Evolutionary conservation across 1,284 basidiomycete genomes (phyloP), one percentile per base, ranked within the genome.

Genomic region (Entoloma clypeatum): DNA sequence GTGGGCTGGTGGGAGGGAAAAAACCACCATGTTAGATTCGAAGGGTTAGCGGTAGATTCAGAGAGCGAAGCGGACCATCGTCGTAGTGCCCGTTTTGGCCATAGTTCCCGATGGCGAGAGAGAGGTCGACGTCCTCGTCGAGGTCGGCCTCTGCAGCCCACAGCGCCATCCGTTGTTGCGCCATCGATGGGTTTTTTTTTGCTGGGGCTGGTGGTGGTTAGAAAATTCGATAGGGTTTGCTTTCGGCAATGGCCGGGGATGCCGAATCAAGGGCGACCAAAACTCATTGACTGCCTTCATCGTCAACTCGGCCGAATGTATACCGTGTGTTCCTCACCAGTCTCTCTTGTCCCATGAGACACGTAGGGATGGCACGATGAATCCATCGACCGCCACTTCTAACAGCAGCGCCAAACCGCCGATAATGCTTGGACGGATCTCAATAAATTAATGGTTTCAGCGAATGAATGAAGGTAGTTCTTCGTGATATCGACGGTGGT

Each of bases 71-170:
- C 72, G 51, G 48, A 81, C 81, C 77, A 51, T 87, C 85, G 36
- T 88, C 84, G 56, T 84, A 86, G 43, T 77, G 65, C 26, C 75
- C 79, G 53, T 71, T 70, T 52, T 83, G 74, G 13, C 76, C 77
- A 52, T 87, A 89, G 49, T 71, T 77, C 43, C 79, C 81, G 42
- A 89, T 79, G 1, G 82, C 71, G 42, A 88, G 69, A 47, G 75
- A 78, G 32, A 86, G 68, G 51, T 86, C 83, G 31, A 84, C 80
- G 53, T 85, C 84, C 49, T 87, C 85, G 47, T 89, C 86, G 41
- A 86, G 70, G 54, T 88, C 85, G 2, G 73, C 72, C 48, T 83
- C 81, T 3, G 78, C 68, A 13, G 79, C 79, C 84, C 84, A 86
- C 16, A 85, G 55, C 27, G 77, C 65, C 50, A 77, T 74, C 24